phyloP scores from a whole-genome alignment of 306 rosid species.

The Prunus fruticosa region DNA sequence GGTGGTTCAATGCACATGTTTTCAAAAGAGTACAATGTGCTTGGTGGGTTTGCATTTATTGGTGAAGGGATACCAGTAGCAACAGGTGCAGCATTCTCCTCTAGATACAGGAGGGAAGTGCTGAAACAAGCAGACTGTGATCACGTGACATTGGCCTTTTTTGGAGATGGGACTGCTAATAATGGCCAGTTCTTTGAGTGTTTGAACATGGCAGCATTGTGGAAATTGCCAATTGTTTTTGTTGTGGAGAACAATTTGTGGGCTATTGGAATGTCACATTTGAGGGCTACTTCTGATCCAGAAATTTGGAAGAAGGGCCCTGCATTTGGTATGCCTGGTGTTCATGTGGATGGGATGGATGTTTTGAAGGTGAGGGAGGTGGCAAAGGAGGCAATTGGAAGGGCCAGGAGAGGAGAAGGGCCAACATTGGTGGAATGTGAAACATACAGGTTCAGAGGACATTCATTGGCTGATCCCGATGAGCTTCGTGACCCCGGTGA shows the following conservation, averaged over 20 bases:
- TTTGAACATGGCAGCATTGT: conserved; percentile 95
- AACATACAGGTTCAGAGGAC: conserved; percentile 97
- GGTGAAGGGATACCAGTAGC: conserved; percentile 99
- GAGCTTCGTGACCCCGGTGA: conserved; percentile 99
- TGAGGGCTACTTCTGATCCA: conserved; percentile 97
- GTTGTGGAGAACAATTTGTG: conserved; percentile 98
- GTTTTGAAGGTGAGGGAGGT: conserved; percentile 98
- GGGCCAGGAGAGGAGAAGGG: conserved; percentile 99
- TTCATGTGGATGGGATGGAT: conserved; percentile 98
- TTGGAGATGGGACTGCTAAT: conserved; percentile 94
- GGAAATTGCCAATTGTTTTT: conserved; percentile 94
- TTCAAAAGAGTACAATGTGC: conserved; percentile 80
- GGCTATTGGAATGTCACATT: conserved; percentile 99
- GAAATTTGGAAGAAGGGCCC: conserved; percentile 98
- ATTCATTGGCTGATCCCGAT: conserved; percentile 98
- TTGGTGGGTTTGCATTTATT: conserved; percentile 96
- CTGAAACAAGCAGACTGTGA: conserved; percentile 65
- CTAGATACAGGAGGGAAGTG: conserved; percentile 84
- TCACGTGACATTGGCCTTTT: conserved; percentile 81
- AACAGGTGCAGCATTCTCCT: conserved; percentile 90
- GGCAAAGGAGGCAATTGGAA: conserved; percentile 84
- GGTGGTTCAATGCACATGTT: conserved; percentile 99
- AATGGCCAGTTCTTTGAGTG: conserved; percentile 98
- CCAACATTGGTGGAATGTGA: conserved; percentile 96
- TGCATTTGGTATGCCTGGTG: conserved; percentile 98